Evolutionary conservation across 2,329 filamentous ascomycete species (phyloP), one percentile per base, ranked within the genome.

Genomic region (Blastomyces parvus): DNA sequence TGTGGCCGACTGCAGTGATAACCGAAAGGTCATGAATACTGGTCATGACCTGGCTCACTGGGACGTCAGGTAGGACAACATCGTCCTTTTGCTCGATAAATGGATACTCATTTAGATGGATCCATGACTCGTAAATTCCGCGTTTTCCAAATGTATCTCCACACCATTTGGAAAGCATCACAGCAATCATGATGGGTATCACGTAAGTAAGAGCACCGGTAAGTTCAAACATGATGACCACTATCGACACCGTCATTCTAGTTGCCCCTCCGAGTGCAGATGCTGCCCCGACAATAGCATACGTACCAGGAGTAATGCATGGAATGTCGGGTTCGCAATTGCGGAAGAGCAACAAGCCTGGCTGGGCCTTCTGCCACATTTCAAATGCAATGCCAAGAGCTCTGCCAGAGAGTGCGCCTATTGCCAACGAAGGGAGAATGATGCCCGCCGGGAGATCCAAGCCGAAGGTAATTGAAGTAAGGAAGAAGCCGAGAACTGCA

Each of bases 171-270:
- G 90, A 90, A 55, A 97, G 83, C 92, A 99, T 96, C 72, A 99
- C 94, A 53, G 92, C 91, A 67, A 99, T 90, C 94, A 99, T 99
- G 75, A 97, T 99, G 62, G 94, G 94, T 8, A 99, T 85, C 59
- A 99, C 93, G 73, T 97, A 97, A 0, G 91, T 96, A 36, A 99
- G 83, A 1, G 94, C 94, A 61, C 94, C 94, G 0, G 94, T 99
- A 63, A 99, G 86, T 79, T 99, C 94, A 72, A 99, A 99, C 89
- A 97, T 97, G 78, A 99, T 99, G 71, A 97, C 94, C 4, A 99
- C 93, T 68, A 99, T 97, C 14, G 92, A 97, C 13, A 97, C 91
- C 0, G 94, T 99, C 87, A 99, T 95, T 68, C 93, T 86, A 22
- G 93, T 97, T 44, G 95, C 91, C 58, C 94, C 94, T 6, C 90